phyloP scores from a whole-genome alignment of 148 eudicot genomes.

The Chenopodium formosanum region DNA sequence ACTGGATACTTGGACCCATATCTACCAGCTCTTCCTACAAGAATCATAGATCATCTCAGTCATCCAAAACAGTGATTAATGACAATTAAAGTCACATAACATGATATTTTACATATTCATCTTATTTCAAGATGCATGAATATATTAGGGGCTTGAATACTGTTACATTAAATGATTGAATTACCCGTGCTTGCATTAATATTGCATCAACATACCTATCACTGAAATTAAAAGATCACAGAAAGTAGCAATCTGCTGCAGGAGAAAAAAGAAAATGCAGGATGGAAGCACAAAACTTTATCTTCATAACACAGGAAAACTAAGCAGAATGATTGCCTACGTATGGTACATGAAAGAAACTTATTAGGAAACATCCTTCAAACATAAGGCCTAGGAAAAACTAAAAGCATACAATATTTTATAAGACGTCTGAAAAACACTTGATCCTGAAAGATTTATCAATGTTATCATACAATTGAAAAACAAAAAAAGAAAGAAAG shows the following conservation, averaged over 20 bases:
- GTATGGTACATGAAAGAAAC: neutral
- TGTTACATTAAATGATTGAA: neutral
- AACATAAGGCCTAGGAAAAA: neutral
- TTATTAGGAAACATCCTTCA: neutral
- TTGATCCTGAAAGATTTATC: neutral
- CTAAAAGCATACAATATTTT: neutral
- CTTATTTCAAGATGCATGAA: neutral
- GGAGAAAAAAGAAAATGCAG: neutral
- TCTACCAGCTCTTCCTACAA: slow-evolving; percentile 97
- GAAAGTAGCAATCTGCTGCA: neutral
- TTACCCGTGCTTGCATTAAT: neutral
- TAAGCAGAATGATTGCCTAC: neutral
- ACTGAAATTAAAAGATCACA: neutral
- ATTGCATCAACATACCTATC: slow-evolving; percentile 4
- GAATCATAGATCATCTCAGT: slow-evolving; percentile 13
- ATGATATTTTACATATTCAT: neutral
- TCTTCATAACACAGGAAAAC: neutral
- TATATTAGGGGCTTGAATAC: neutral
- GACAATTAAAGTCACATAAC: neutral
- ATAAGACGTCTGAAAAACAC: neutral
- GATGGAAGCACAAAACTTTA: neutral
- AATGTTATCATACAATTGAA: neutral
- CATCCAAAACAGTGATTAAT: neutral
- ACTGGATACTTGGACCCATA: slow-evolving; percentile 78
- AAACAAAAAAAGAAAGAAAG: neutral